Evolutionary conservation across 2,329 filamentous ascomycete species (phyloP), one percentile per base, ranked within the genome.

Genomic region (Pseudohalonectria lignicola): DNA sequence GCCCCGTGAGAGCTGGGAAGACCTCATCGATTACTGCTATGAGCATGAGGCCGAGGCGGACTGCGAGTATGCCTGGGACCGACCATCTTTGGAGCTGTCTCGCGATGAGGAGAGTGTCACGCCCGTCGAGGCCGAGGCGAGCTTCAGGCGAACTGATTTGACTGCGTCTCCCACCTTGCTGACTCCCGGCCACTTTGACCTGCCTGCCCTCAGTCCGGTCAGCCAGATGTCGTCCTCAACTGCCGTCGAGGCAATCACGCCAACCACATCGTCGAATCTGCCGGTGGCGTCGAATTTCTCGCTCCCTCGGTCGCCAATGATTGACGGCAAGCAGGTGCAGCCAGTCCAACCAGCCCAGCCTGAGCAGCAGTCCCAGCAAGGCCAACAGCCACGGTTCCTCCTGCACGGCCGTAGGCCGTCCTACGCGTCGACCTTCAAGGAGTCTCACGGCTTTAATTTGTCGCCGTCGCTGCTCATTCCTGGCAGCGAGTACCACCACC

Each of bases 21-120:
- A 79, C 37, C 76, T 76, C 44, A 81, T 82, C 43, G 78, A 82
- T 50, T 82, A 80, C 54, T 80, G 74, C 50, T 82, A 82, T 49
- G 76, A 81, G 45, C 74, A 82, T 47, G 77, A 76, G 45, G 75
- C 69, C 11, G 78, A 82, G 52, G 77, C 76, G 7, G 65, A 80
- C 53, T 81, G 74, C 49, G 70, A 81, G 43, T 81, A 78, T 47
- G 69, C 76, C 32, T 81, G 76, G 76, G 73, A 77, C 41, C 68
- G 71, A 13, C 60, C 66, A 3, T 79, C 74, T 0, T 47, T 71
- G 37, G 74, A 77, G 34, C 42, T 62, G 30, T 52, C 47, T 18
- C 55, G 56, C 37, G 61, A 57, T 12, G 49, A 47, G 15, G 51
- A 51, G 5, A 51, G 43, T 7, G 41, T 48, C 4, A 49, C 50